Evolutionary conservation across 495 filamentous ascomycete genomes (phyloP).

Genomic region (Umbilicaria muhlenbergii): DNA sequence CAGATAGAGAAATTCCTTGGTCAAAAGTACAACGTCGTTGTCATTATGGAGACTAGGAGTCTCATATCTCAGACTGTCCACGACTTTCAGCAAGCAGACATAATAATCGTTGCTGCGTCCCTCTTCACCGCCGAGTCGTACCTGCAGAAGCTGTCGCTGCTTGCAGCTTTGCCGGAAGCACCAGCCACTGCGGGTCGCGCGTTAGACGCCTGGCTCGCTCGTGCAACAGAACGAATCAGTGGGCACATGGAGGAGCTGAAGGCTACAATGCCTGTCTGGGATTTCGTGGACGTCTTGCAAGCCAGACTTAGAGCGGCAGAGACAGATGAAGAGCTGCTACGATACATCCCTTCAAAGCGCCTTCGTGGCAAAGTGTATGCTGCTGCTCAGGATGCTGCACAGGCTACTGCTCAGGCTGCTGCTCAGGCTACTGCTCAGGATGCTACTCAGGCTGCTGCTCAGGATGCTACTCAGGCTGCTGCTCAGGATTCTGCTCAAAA

Average conservation of each 20-base stretch:
- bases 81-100: slow-evolving; percentile 31
- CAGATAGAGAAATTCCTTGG: slow-evolving; percentile 47
- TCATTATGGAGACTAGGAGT: slow-evolving; percentile 17
- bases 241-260: slow-evolving; percentile 24
- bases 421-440: slow-evolving; percentile 1
- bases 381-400: slow-evolving; percentile 4
- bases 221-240: slow-evolving; percentile 24
- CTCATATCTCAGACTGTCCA: slow-evolving; percentile 22
- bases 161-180: slow-evolving; percentile 32
- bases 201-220: slow-evolving; percentile 39
- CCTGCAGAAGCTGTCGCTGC: slow-evolving; percentile 29
- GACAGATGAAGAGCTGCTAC: slow-evolving; percentile 1
- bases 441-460: background rate
- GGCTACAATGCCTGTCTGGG: slow-evolving; percentile 10
- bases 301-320: slow-evolving; percentile 13
- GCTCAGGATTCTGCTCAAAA: background rate
- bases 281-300: slow-evolving; percentile 17
- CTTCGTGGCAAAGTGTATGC: slow-evolving; percentile 16
- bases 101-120: slow-evolving; percentile 38
- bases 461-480: slow-evolving; percentile 2
- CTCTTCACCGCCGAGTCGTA: slow-evolving; percentile 33
- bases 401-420: background rate
- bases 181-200: slow-evolving; percentile 25
- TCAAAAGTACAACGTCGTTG: slow-evolving; percentile 22
- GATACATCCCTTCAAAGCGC: slow-evolving; percentile 19